Evolutionary conservation across 2,329 filamentous ascomycete species (phyloP).

Genomic region (Pseudogymnoascus verrucosus): DNA sequence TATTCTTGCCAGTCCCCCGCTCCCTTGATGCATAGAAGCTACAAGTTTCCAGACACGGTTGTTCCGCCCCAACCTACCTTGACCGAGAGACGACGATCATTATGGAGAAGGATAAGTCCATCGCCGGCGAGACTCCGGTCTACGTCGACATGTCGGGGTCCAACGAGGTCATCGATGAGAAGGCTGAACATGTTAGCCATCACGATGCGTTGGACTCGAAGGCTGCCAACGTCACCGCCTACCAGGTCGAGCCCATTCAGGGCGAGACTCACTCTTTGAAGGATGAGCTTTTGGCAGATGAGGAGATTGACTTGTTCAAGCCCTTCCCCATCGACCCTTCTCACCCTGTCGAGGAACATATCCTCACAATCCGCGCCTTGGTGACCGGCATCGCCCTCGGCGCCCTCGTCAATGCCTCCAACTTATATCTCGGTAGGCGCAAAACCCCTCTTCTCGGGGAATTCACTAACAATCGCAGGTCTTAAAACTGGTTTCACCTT

Average conservation of each 20-base stretch:
- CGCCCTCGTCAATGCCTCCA: constrained; percentile 53
- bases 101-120: constrained; percentile 5
- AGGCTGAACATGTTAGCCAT: not conserved
- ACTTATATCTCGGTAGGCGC: constrained; percentile 47
- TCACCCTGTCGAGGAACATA: constrained; percentile 37
- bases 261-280: constrained; percentile 12
- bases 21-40: constrained; percentile 2
- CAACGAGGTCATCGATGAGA: not conserved
- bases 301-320: constrained; percentile 11
- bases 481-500: constrained; percentile 46
- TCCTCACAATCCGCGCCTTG: constrained; percentile 48
- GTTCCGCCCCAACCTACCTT: not conserved
- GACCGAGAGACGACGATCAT: constrained; percentile 7
- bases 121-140: not conserved
- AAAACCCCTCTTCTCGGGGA: constrained; percentile 28
- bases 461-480: constrained; percentile 26
- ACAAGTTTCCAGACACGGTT: constrained; percentile 6
- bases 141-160: constrained; percentile 1
- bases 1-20: not conserved
- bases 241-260: not conserved
- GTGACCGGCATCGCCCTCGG: constrained; percentile 48
- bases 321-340: constrained; percentile 36
- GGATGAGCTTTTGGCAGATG: constrained; percentile 12
- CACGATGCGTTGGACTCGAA: not conserved
- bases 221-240: not conserved